phyloP scores from a whole-genome alignment of 2,329 filamentous ascomycete species.

The Neobulgaria alba region DNA sequence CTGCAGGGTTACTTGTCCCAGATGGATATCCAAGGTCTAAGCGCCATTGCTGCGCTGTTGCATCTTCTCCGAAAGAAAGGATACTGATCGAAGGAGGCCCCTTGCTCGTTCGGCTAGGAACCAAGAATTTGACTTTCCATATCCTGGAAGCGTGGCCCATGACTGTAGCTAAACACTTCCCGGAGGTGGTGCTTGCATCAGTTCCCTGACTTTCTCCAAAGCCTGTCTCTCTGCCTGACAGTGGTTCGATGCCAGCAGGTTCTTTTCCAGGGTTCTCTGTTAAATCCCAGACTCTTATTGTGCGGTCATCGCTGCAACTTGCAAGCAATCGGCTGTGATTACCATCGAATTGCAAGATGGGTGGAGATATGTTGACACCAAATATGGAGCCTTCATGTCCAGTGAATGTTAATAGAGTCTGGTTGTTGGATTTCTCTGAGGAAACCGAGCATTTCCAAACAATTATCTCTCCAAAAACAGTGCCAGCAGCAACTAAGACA shows the following conservation, averaged over 20 bases:
- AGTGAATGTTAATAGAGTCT: slow-evolving; percentile 45
- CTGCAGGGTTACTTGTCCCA: neutral
- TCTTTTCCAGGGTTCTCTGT: slow-evolving; percentile 1
- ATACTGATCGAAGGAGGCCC: slow-evolving; percentile 38
- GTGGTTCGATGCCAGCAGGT: neutral
- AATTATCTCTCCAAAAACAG: slow-evolving; percentile 88
- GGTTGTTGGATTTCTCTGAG: slow-evolving; percentile 20
- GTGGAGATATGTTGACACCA: slow-evolving; percentile 68
- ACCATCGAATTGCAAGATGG: slow-evolving; percentile 34
- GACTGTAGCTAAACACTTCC: slow-evolving; percentile 54
- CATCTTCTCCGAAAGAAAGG: slow-evolving; percentile 80
- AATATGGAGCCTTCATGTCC: slow-evolving; percentile 92
- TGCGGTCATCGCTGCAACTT: slow-evolving; percentile 92
- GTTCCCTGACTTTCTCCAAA: slow-evolving; percentile 41
- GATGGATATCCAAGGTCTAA: slow-evolving; percentile 11
- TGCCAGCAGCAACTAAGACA: slow-evolving; percentile 76
- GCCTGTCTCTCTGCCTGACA: slow-evolving; percentile 45
- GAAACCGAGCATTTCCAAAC: slow-evolving; percentile 63
- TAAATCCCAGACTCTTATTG: slow-evolving; percentile 81
- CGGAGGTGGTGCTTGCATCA: slow-evolving; percentile 27
- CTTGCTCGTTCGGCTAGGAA: neutral
- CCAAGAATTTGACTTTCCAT: slow-evolving; percentile 70
- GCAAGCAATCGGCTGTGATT: slow-evolving; percentile 56
- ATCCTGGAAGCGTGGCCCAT: slow-evolving; percentile 89
- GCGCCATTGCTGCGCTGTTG: slow-evolving; percentile 64